These are phyloP conservation scores for Pulveroboletus sp. DNA, from an alignment of 768 basidiomycete genomes.

Conservation along the genomic window DNA sequence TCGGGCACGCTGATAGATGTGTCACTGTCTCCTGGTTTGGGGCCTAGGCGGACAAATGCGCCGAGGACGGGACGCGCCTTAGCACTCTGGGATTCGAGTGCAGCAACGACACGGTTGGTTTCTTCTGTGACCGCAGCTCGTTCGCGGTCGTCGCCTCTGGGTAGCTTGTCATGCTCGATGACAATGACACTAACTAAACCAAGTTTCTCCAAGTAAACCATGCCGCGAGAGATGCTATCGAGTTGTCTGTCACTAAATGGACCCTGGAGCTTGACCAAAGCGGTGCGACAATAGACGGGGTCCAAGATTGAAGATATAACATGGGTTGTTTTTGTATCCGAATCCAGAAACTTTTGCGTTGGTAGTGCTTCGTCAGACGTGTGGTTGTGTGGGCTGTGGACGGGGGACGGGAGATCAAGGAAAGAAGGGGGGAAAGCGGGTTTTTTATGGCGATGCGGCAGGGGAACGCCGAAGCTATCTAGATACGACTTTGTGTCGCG, in stretches of 20 bases:
- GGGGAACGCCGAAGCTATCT: constrained; percentile 79
- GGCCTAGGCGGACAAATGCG: constrained; percentile 78
- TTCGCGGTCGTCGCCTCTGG: constrained; percentile 64
- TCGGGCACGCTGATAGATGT: constrained; percentile 46
- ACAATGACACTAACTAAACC: constrained; percentile 95
- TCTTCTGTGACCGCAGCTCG: constrained; percentile 67
- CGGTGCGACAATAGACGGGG: constrained; percentile 79
- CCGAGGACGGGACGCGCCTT: constrained; percentile 85
- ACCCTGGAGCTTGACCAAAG: constrained; percentile 94
- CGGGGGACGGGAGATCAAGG: constrained; percentile 26
- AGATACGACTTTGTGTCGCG: constrained; percentile 90
- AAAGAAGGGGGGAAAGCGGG: constrained; percentile 16
- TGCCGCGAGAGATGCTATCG: constrained; percentile 87
- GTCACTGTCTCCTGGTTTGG: constrained; percentile 51
- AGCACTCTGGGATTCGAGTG: constrained; percentile 81
- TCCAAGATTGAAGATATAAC: constrained; percentile 75
- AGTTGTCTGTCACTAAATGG: constrained; percentile 92
- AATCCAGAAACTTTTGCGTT: constrained; percentile 27
- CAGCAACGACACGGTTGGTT: constrained; percentile 76
- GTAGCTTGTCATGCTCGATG: constrained; percentile 80
- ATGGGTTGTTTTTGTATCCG: constrained; percentile 39
- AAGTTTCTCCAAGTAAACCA: constrained; percentile 94
- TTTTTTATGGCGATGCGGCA: constrained; percentile 29
- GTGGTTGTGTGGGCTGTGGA: constrained; percentile 11
- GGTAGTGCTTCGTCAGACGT: constrained; percentile 5